A percentile compares a stretch with the other conserved stretches of the same genome.
phyloP scores from a whole-genome alignment of 331 rosid genomes.

The Malus hybrid region DNA sequence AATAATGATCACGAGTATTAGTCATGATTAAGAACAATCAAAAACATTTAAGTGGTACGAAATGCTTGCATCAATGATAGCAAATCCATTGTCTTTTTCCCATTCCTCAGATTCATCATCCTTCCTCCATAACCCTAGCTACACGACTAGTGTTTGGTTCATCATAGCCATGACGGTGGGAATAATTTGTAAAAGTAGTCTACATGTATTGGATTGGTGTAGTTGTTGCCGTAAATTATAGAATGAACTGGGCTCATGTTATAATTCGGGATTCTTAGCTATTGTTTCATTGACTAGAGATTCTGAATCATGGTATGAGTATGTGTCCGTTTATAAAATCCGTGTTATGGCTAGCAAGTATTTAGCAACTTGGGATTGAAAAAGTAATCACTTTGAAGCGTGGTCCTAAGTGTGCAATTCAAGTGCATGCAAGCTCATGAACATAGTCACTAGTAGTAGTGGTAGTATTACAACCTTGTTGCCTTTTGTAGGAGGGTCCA shows the following conservation, averaged over 20 bases:
- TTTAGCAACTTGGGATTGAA: neutral
- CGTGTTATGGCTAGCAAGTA: neutral
- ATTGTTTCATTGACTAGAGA: too few species aligned
- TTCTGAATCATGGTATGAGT: too few species aligned
- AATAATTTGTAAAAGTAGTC: too few species aligned
- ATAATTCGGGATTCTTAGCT: too few species aligned
- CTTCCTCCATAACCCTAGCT: neutral
- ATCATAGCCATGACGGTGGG: neutral
- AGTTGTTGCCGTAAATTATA: too few species aligned
- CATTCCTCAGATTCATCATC: neutral
- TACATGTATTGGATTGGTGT: too few species aligned
- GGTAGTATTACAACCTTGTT: neutral
- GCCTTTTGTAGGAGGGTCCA: neutral
- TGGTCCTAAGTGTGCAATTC: neutral
- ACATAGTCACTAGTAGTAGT: slow-evolving; percentile 1
- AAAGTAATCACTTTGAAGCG: neutral
- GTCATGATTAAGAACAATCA: neutral
- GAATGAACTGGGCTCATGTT: too few species aligned
- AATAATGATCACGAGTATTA: neutral
- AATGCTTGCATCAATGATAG: slow-evolving; percentile 2
- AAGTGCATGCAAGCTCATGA: slow-evolving; percentile 36
- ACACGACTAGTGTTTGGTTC: neutral
- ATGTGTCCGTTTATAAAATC: too few species aligned
- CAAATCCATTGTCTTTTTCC: neutral
- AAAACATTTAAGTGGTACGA: neutral